These are phyloP conservation scores for Apostasia shenzhenica DNA, from an alignment of 106 monocot genomes.

Conservation along the genomic window DNA sequence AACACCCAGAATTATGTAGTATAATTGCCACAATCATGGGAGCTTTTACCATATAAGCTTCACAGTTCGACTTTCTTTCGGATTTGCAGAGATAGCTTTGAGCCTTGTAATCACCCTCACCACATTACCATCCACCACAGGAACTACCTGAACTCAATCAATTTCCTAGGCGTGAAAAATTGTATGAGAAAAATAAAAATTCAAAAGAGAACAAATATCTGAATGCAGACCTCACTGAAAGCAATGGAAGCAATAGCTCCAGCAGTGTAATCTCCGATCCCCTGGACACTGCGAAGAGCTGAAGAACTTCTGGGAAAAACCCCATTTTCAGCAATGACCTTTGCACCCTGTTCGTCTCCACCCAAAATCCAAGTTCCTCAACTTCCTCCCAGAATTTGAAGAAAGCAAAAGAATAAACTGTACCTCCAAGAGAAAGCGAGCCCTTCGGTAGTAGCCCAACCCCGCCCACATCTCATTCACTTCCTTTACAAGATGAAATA, in stretches of 20 bases:
- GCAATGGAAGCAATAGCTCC: conserved; percentile 99
- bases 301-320: conserved; percentile 65
- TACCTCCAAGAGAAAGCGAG: conserved; percentile 88
- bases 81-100: conserved; percentile 79
- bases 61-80: conserved; percentile 77
- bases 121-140: conserved; percentile 97
- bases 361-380: background rate
- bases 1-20: background rate
- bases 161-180: background rate
- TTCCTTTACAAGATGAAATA: conserved; percentile 35
- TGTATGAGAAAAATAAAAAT: background rate
- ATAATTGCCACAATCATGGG: background rate
- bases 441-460: conserved; percentile 85
- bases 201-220: background rate
- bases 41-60: conserved; percentile 68
- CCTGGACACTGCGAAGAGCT: conserved; percentile 47
- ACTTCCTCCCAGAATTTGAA: background rate
- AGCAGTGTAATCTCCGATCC: conserved; percentile 93
- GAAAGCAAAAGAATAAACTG: background rate
- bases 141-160: conserved; percentile 48
- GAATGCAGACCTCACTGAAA: conserved; percentile 61
- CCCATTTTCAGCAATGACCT: conserved; percentile 57
- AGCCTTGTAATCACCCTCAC: conserved; percentile 89
- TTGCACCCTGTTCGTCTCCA: conserved; percentile 52
- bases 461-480: conserved; percentile 99